Conservation (phyloP, 2,329 filamentous ascomycete genomes). For the Diaporthe vaccinii region DNA sequence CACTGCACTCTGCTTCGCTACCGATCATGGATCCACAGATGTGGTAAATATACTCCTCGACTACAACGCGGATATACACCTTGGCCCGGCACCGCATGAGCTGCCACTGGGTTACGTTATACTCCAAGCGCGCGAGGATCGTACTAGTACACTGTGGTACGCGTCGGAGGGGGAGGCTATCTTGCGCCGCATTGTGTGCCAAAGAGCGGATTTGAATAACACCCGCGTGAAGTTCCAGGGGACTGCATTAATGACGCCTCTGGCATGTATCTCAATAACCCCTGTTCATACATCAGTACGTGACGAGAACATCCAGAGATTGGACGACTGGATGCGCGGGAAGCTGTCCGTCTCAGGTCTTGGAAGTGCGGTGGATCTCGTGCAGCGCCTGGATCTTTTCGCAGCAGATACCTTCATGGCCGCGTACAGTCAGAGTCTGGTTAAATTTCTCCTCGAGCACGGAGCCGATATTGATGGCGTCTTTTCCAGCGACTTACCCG, state of each 20-base stretch:
- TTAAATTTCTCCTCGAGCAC: not conserved
- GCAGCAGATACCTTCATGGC: not conserved
- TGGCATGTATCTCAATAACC: not conserved
- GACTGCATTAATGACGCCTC: not conserved
- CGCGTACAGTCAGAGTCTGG: not conserved
- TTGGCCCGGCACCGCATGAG: not conserved
- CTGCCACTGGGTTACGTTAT: not conserved
- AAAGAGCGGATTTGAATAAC: not conserved
- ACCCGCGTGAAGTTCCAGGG: not conserved
- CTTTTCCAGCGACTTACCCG: not conserved
- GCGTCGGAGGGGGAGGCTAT: not conserved
- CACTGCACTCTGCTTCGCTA: not conserved
- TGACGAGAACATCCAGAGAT: not conserved
- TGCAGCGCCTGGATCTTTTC: not conserved
- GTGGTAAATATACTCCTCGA: not conserved
- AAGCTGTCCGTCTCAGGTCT: not conserved
- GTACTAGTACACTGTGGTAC: too few species aligned
- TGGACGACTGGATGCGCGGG: not conserved
- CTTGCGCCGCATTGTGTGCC: not conserved
- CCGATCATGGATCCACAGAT: not conserved
- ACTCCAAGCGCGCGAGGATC: not conserved
- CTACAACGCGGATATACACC: not conserved
- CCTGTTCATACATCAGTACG: not conserved
- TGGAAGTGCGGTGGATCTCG: not conserved
- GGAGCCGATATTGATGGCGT: not conserved